phyloP scores from a whole-genome alignment of 352 stramenopile species.

The Phytophthora europaea region DNA sequence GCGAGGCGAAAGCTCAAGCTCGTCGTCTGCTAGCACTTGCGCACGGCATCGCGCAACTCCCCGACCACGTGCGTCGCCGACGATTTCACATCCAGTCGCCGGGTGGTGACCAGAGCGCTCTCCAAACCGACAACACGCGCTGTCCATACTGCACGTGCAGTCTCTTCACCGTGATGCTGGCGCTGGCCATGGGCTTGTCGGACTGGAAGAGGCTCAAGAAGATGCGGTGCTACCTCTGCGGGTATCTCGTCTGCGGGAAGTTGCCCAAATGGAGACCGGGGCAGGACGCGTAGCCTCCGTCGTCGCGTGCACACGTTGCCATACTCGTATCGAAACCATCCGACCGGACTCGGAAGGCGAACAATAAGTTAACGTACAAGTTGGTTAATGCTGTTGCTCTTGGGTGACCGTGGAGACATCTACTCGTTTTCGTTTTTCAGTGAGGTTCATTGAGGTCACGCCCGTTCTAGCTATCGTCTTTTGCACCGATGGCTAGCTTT shows the following conservation, averaged over 20 bases:
- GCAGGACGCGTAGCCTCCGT: slow-evolving; percentile 28
- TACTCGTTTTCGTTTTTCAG: too few species aligned
- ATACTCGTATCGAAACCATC: slow-evolving; percentile 2
- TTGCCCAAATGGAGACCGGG: slow-evolving; percentile 29
- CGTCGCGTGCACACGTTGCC: slow-evolving; percentile 29
- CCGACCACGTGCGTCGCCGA: not conserved
- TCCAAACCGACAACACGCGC: not conserved
- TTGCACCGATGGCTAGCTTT: too few species aligned
- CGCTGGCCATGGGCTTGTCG: not conserved
- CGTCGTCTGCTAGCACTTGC: not conserved
- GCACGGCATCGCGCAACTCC: not conserved
- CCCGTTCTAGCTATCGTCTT: too few species aligned
- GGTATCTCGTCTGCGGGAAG: slow-evolving; percentile 32
- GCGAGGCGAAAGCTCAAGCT: not conserved
- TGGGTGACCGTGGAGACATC: too few species aligned
- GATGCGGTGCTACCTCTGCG: slow-evolving; percentile 37
- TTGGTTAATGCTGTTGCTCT: too few species aligned
- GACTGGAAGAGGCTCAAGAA: slow-evolving; percentile 5
- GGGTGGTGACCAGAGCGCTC: not conserved
- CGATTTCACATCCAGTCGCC: not conserved
- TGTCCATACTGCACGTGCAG: not conserved
- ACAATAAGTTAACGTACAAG: not conserved
- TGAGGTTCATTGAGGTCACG: too few species aligned
- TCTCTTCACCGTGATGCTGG: not conserved
- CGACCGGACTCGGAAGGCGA: not conserved